These are phyloP conservation scores for Geotrichum restrictum DNA, from an alignment of 1,139 yeast genomes.

Conservation along the genomic window DNA sequence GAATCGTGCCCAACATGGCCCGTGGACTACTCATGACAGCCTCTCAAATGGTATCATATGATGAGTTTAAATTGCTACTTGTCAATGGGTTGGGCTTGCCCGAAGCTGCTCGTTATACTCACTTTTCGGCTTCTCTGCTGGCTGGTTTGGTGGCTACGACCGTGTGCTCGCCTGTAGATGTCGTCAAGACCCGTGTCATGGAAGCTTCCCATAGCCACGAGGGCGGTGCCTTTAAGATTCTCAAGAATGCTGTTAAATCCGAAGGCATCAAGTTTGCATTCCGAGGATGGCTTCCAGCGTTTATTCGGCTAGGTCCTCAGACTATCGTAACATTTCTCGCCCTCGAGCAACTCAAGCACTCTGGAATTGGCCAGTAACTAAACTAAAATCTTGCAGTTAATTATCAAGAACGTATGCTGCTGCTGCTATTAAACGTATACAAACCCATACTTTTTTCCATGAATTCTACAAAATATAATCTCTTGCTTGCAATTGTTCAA, in stretches of 20 bases:
- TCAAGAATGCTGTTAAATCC: slow-evolving; percentile 52
- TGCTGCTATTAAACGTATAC: too few relatives aligned
- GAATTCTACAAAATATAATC: background rate
- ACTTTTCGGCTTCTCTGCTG: slow-evolving; percentile 67
- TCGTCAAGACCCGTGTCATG: slow-evolving; percentile 84
- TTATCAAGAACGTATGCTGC: too few relatives aligned
- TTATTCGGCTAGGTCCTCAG: slow-evolving; percentile 83
- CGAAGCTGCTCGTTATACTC: slow-evolving; percentile 63
- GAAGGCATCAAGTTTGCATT: slow-evolving; percentile 81
- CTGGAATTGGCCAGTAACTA: slow-evolving; percentile 24
- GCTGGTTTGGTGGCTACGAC: slow-evolving; percentile 89
- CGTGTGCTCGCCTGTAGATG: slow-evolving; percentile 89
- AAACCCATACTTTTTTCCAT: background rate
- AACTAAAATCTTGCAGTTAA: background rate
- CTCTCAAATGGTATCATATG: slow-evolving; percentile 85
- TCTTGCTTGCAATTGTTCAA: background rate
- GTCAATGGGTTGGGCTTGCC: slow-evolving; percentile 52
- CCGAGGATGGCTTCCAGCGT: slow-evolving; percentile 88
- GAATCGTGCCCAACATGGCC: slow-evolving; percentile 70
- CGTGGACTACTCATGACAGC: slow-evolving; percentile 89
- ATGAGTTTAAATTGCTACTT: slow-evolving; percentile 61
- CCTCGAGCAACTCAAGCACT: slow-evolving; percentile 68
- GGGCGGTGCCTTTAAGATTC: slow-evolving; percentile 49
- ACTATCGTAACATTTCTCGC: slow-evolving; percentile 82
- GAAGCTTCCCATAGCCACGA: slow-evolving; percentile 47